Evolutionary conservation across 1,139 yeast genomes (phyloP), one percentile per base, ranked within the genome.

Genomic region (Taphrina wiesneri): DNA sequence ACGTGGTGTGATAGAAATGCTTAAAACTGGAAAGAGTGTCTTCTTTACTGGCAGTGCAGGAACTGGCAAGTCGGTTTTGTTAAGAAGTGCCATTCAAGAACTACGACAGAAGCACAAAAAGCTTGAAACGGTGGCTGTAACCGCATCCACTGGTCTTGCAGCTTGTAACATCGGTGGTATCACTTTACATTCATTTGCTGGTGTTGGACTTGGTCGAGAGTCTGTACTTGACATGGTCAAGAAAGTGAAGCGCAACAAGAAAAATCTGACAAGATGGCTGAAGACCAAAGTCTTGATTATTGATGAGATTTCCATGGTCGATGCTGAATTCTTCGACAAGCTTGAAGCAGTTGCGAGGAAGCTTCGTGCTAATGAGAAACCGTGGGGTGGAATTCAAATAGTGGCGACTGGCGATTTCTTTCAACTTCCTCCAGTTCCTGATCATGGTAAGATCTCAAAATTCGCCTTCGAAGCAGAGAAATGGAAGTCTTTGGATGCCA

Each of bases 1-100:
- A 75, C 76, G 79, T 60, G 76, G 79, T 34, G 90, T 93, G 7
- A 78, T 90, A 13, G 80, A 83, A n/a, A 77, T 87, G 56, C 75
- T 78, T 5, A 79, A 85, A 34, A 78, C 82, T 34, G 84, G 90
- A 0, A 77, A 79, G 23, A 88, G 86, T 49, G 75, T 90, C 0
- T 91, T 91, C 74, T 91, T 88, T 73, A 91, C 97, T 0, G 98
- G 98, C 47, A 89, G 97, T 47, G 98, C 98, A 0, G 98, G 72
- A 7, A 91, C 97, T 0, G 98, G 98, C 73, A 91, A 91, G 74
- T 90, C 97, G 0, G 86, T 91, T 3, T 79, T 89, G 21, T 78
- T 95, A 60, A 81, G 87, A 68, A 83, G 87, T 30, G 81, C 93
- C 49, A 92, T 93, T 65, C 82, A 84, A 69, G 80, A 82, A 0